A percentile compares a stretch with the other conserved stretches of the same genome.
phyloP scores from a whole-genome alignment of 495 filamentous ascomycete genomes.

The Delitschia confertaspora region DNA sequence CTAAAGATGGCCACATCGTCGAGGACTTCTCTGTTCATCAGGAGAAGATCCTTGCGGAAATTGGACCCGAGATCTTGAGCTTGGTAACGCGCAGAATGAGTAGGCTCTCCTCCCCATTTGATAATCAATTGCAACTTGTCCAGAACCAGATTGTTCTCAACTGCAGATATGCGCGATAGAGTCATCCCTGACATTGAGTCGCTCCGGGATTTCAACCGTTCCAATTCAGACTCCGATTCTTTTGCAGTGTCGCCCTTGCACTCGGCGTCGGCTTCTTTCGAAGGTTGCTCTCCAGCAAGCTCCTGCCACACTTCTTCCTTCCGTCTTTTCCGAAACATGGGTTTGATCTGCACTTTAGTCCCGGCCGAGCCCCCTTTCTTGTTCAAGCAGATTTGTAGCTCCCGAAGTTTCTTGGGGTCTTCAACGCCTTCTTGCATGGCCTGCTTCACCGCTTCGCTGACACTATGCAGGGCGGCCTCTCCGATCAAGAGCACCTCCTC shows the following conservation, averaged over 20 bases:
- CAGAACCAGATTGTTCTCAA: slow-evolving; percentile 76
- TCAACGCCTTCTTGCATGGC: slow-evolving; percentile 72
- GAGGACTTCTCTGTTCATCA: slow-evolving; percentile 86
- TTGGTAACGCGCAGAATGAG: slow-evolving; percentile 93
- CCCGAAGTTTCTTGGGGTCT: slow-evolving; percentile 74
- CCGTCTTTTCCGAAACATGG: slow-evolving; percentile 84
- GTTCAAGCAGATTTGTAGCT: slow-evolving; percentile 73
- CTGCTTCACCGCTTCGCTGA: slow-evolving; percentile 69
- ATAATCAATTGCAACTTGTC: slow-evolving; percentile 97
- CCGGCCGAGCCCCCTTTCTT: slow-evolving; percentile 90
- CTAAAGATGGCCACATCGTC: slow-evolving; percentile 88
- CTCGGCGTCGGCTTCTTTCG: slow-evolving; percentile 18
- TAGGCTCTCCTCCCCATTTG: slow-evolving; percentile 98
- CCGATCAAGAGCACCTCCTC: slow-evolving; percentile 94
- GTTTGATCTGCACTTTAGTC: slow-evolving; percentile 98
- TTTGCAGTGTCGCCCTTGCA: slow-evolving; percentile 10
- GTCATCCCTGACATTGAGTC: slow-evolving; percentile 81
- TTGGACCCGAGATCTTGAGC: slow-evolving; percentile 87
- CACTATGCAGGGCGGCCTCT: slow-evolving; percentile 80
- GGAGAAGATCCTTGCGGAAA: slow-evolving; percentile 86
- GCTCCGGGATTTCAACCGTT: slow-evolving; percentile 42
- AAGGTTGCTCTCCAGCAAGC: slow-evolving; percentile 22
- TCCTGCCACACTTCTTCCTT: slow-evolving; percentile 42
- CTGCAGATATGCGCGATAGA: slow-evolving; percentile 80
- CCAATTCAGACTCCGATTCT: slow-evolving; percentile 7